Evolutionary conservation across 2,329 filamentous ascomycete species (phyloP).

Genomic region (Fusarium tanahbumbuense): DNA sequence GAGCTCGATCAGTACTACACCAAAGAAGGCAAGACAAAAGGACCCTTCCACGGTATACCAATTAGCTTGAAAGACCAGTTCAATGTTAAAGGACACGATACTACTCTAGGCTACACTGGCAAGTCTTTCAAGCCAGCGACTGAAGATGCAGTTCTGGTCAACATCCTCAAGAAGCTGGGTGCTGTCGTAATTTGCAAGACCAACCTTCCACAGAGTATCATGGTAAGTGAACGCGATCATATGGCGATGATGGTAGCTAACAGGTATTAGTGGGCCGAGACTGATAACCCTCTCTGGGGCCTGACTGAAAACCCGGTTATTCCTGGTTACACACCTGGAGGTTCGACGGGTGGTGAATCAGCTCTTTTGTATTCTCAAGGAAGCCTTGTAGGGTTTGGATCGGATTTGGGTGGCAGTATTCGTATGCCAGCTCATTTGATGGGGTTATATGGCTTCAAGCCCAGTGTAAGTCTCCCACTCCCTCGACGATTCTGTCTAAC

Average conservation of each 20-base stretch:
- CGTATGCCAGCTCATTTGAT: constrained; percentile 45
- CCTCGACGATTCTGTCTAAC: neutral
- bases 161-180: constrained; percentile 61
- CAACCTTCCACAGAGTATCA: constrained; percentile 33
- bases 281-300: constrained; percentile 48
- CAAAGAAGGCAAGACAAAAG: neutral
- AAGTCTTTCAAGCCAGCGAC: constrained; percentile 60
- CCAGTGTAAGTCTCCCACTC: constrained; percentile 34
- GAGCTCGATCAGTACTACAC: constrained; percentile 20
- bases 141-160: constrained; percentile 61
- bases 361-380: constrained; percentile 33
- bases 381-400: constrained; percentile 42
- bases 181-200: constrained; percentile 60
- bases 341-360: constrained; percentile 44
- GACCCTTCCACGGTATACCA: constrained; percentile 41
- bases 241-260: accelerated
- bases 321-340: constrained; percentile 42
- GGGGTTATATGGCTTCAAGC: constrained; percentile 43
- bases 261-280: constrained; percentile 33
- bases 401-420: constrained; percentile 46
- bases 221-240: neutral
- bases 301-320: constrained; percentile 41
- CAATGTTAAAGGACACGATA: constrained; percentile 67
- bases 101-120: constrained; percentile 68
- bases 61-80: constrained; percentile 67